These are phyloP conservation scores for Barnettozyma botsteinii DNA, from an alignment of 805 yeast genomes.

Conservation along the genomic window DNA sequence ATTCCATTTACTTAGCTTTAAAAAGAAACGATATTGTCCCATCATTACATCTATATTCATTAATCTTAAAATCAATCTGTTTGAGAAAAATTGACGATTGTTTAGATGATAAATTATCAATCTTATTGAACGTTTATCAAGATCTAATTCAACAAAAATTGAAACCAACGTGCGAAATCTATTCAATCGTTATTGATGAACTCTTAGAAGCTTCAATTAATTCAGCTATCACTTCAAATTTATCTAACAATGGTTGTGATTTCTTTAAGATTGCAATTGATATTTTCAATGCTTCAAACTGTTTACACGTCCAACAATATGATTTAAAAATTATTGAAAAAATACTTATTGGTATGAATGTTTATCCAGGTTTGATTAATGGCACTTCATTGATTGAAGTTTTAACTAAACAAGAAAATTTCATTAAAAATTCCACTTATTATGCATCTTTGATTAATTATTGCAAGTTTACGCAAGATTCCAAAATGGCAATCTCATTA, in stretches of 20 bases:
- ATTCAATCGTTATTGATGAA: slow-evolving; percentile 43
- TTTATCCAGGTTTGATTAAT: slow-evolving; percentile 33
- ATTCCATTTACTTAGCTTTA: slow-evolving; percentile 35
- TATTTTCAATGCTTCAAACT: slow-evolving; percentile 36
- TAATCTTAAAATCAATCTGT: slow-evolving; percentile 49
- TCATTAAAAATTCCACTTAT: slow-evolving; percentile 28
- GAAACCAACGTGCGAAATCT: slow-evolving; percentile 54
- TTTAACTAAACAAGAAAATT: slow-evolving; percentile 24
- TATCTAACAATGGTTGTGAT: slow-evolving; percentile 36
- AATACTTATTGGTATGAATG: slow-evolving; percentile 39
- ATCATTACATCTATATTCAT: slow-evolving; percentile 44
- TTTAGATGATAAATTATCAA: slow-evolving; percentile 56
- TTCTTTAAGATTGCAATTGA: slow-evolving; percentile 47
- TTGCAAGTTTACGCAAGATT: slow-evolving; percentile 34
- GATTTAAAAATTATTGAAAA: slow-evolving; percentile 40
- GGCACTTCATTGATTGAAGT: slow-evolving; percentile 28
- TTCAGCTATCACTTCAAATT: slow-evolving; percentile 33
- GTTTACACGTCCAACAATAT: slow-evolving; percentile 38
- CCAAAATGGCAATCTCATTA: slow-evolving; percentile 32
- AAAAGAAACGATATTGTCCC: slow-evolving; percentile 42
- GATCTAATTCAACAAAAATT: slow-evolving; percentile 49
- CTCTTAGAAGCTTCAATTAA: slow-evolving; percentile 44
- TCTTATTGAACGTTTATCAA: slow-evolving; percentile 59
- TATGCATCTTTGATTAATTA: slow-evolving; percentile 36
- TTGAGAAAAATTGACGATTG: slow-evolving; percentile 45